These are phyloP conservation scores for Mycena venus DNA, from an alignment of 768 basidiomycete genomes.

Conservation along the genomic window DNA sequence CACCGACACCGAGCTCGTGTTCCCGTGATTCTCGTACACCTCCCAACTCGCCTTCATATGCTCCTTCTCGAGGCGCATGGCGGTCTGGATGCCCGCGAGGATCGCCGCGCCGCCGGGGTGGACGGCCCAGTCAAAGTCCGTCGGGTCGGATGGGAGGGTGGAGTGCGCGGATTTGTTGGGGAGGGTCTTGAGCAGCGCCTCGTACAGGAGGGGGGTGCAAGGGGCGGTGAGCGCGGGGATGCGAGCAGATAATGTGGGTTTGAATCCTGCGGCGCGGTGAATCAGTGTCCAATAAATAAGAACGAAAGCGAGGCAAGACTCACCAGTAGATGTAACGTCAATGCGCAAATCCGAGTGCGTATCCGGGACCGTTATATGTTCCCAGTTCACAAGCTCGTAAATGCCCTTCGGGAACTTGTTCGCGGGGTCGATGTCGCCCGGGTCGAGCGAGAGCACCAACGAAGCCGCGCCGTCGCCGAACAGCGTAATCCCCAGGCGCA, in stretches of 20 bases:
- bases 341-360: slow-evolving; percentile 5
- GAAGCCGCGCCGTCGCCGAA: slow-evolving; percentile 22
- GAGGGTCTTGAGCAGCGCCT: slow-evolving; percentile 8
- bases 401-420: background rate
- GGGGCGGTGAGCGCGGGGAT: slow-evolving; percentile 8
- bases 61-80: background rate
- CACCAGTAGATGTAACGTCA: background rate
- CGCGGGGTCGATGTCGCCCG: background rate
- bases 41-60: slow-evolving; percentile 22
- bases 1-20: slow-evolving; percentile 14
- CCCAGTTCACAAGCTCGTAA: slow-evolving; percentile 19
- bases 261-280: background rate
- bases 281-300: background rate
- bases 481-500: slow-evolving; percentile 8
- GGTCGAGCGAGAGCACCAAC: slow-evolving; percentile 5
- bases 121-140: slow-evolving; percentile 22
- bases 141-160: background rate
- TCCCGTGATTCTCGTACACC: slow-evolving; percentile 22
- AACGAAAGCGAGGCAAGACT: background rate
- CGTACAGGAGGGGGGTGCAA: slow-evolving; percentile 4
- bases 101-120: slow-evolving; percentile 13
- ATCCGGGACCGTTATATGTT: slow-evolving; percentile 21
- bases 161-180: background rate
- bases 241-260: background rate
- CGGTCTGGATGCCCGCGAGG: background rate